Evolutionary conservation across 345 rosid species (phyloP).

Genomic region (Firmiana major): DNA sequence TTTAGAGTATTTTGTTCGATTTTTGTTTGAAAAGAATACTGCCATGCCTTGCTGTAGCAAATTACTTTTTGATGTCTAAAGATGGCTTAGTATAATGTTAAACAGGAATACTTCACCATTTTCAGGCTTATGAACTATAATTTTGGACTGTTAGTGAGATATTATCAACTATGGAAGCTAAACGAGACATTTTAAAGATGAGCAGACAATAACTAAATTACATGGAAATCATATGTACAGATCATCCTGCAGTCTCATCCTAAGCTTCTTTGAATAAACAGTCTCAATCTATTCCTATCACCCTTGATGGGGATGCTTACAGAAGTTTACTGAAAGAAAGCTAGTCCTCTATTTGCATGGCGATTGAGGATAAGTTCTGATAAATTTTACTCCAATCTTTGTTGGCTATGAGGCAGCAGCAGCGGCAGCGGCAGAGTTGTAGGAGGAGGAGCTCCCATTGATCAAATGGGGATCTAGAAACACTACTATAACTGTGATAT

Average conservation of each 20-base stretch:
- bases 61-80: too few relatives aligned
- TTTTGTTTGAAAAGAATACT: too few relatives aligned
- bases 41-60: background rate
- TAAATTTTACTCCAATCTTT: background rate
- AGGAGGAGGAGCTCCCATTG: slow-evolving; percentile 6
- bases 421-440: background rate
- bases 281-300: background rate
- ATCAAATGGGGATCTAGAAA: slow-evolving; percentile 33
- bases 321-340: background rate
- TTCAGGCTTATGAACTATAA: background rate
- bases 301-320: background rate
- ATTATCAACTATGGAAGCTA: background rate
- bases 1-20: too few relatives aligned
- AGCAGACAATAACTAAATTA: background rate
- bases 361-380: background rate
- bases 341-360: background rate
- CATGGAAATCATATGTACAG: background rate
- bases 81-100: background rate
- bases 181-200: background rate
- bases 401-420: slow-evolving; percentile 22
- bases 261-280: background rate
- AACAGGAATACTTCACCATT: background rate
- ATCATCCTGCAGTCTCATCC: background rate
- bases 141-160: background rate
- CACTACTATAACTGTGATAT: slow-evolving; percentile 52